Evolutionary conservation across 495 filamentous ascomycete species (phyloP).

Genomic region (Rhizodiscina lignyota): DNA sequence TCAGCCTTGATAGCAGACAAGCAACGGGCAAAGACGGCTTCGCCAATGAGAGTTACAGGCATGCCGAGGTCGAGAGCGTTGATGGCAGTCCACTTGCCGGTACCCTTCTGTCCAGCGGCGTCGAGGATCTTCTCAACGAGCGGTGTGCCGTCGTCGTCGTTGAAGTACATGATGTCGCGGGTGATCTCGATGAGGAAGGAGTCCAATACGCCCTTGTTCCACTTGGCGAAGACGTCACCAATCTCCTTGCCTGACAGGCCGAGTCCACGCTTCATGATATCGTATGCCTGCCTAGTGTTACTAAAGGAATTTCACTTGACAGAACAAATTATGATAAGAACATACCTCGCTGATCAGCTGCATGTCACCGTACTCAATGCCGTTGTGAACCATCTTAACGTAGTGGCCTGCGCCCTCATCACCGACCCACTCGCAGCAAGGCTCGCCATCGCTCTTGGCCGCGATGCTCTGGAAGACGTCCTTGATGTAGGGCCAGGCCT

Average conservation of each 20-base stretch:
- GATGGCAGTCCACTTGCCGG: conserved; percentile 99
- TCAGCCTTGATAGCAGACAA: conserved; percentile 86
- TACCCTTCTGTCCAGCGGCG: conserved; percentile 97
- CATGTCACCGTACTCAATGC: conserved; percentile 99
- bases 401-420: conserved; percentile 98
- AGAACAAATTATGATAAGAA: background rate
- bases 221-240: conserved; percentile 80
- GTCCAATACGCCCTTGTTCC: conserved; percentile 97
- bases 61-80: conserved; percentile 97
- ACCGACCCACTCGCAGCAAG: conserved; percentile 99
- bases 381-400: conserved; percentile 99
- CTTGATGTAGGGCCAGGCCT: conserved; percentile 97
- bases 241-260: conserved; percentile 79
- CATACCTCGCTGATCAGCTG: conserved; percentile 96
- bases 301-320: conserved; percentile 1
- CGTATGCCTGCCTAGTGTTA: conserved; percentile 62
- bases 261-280: conserved; percentile 96
- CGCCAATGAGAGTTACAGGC: conserved; percentile 95
- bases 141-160: conserved; percentile 78
- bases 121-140: conserved; percentile 98
- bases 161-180: conserved; percentile 90
- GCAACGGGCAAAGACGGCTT: conserved; percentile 91
- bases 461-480: conserved; percentile 95
- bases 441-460: conserved; percentile 89
- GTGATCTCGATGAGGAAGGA: conserved; percentile 99